Evolutionary conservation across 345 rosid genomes (phyloP).

Genomic region (Acer campestre): DNA sequence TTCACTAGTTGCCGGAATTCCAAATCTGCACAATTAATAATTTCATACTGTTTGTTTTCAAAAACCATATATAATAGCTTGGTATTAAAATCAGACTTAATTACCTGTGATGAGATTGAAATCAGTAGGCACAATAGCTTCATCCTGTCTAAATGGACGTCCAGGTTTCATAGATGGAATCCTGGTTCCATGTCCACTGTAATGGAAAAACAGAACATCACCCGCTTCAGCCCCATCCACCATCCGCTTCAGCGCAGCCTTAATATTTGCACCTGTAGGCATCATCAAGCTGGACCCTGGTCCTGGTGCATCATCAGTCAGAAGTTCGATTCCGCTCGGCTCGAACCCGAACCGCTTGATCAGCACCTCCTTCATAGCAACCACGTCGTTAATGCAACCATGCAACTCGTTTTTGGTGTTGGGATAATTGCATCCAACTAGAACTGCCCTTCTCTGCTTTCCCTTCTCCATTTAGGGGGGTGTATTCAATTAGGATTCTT

Average conservation of each 20-base stretch:
- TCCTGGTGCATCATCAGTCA: conserved; percentile 50
- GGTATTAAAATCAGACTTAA: neutral
- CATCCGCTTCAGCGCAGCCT: conserved; percentile 63
- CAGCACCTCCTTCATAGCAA: conserved; percentile 58
- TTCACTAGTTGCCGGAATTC: conserved; percentile 77
- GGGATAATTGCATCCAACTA: conserved; percentile 84
- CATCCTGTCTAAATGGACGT: neutral
- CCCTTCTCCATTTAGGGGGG: conserved; percentile 47
- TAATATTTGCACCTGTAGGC: conserved; percentile 73
- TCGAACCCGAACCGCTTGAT: conserved; percentile 56
- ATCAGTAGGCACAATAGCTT: neutral
- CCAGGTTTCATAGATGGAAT: neutral
- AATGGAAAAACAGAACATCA: conserved; percentile 67
- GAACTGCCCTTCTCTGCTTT: conserved; percentile 60
- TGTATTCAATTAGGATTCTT: too few relatives aligned
- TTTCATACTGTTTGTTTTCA: neutral
- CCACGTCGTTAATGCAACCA: conserved; percentile 79
- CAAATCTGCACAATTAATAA: conserved; percentile 34
- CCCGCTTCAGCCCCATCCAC: conserved; percentile 55
- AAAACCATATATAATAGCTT: conserved; percentile 10
- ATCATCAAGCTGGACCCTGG: conserved; percentile 35
- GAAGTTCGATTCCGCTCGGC: conserved; percentile 41
- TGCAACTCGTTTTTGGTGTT: conserved; percentile 66
- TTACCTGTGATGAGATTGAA: neutral
- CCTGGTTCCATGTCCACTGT: neutral